Evolutionary conservation across 2,329 filamentous ascomycete species (phyloP), one percentile per base, ranked within the genome.

Genomic region (Nigrospora oryzae): DNA sequence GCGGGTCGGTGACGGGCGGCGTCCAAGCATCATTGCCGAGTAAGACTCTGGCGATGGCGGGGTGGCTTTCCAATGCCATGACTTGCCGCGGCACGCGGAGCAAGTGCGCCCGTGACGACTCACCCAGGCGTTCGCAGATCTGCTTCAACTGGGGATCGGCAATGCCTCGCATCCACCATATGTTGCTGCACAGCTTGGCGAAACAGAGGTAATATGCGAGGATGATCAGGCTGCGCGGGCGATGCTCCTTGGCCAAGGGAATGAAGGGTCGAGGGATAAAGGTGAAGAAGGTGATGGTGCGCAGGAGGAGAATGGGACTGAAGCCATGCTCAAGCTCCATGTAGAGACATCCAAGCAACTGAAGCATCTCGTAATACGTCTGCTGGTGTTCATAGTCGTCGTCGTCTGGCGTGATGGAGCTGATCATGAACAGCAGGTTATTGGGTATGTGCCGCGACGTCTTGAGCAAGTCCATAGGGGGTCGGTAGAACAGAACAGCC

Each of bases 151-250:
- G 67, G 14, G 65, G 66, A 35, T 73, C 59, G 3, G 65, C 64
- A 16, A 80, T 65, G 17, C 65, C 69, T 3, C 51, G 45, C 44
- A 74, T 58, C 75, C 75, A 80, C 76, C 76, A 80, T 4, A 71
- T 51, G 1, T 49, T 48, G 3, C 49, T 43, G 11, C 62, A 58
- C 2, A 74, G 43, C 54, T 75, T 77, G 42, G 69, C 55, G 44
- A 79, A 79, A 38, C 65, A 63, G 6, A 74, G 62, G 47, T 76
- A 77, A 50, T 79, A 63, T 2, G 73, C 74, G 11, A 80, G 42
- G 34, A 79, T 73, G 42, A 79, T 49, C 0, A 79, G 60, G 3
- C 74, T 68, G 28, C 70, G 67, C 0, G 71, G 70, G 2, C 66
- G 63, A 39, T 56, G 60, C 19, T 65, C 50, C 13, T 65, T 63